Base-by-base conservation (phyloP, 441 rosid species). In the Mallotus japonicus region DNA sequence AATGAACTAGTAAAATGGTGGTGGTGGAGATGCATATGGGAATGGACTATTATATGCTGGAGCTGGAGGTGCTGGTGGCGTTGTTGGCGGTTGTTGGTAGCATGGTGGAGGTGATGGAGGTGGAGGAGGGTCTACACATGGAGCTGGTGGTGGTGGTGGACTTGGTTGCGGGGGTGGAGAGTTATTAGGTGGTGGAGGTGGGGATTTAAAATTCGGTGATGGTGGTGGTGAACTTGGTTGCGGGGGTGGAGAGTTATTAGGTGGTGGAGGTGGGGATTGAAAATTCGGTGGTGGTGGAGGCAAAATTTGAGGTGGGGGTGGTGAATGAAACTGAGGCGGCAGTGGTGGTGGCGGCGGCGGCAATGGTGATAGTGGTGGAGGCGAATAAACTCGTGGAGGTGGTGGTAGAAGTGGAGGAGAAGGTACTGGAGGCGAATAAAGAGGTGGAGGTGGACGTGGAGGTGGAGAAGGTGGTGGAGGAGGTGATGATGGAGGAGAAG, bases 21-120 rank as follows among this genome's bases (percentile, higher is more conserved):
- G 87, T 37, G 85, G 37, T 34, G 37, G 84, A 10, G 84, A 80
- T 59, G 87, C 79, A 67, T 81, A 81, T 61, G 86, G 83, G 57
- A 84, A 65, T 37, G 83, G 86, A 51, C 82, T 83, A 67, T 76
- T 22, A 32, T 79, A 76, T 32, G 32, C 62, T 6, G 83, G 90
- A 73, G 80, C 51, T 44, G 65, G 37, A 34, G 37, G 37, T 34
- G 2, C 37, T 34, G 37, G 37, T 34, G 79, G 81, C 16, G 71
- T 24, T 24, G 28, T 65, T 24, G 65, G 82, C 28, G 77, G 82
- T 44, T 78, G 73, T 14, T 14, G 15, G 3, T 14, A 16, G 50
- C 3, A 16, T 20, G 71, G 69, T 62, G 62, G 54, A 19, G 61
- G 47, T 28, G 64, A 32, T 10, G 77, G 75, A 1, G 79, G 69